These are phyloP conservation scores for Phytophthora fragariaefolia DNA, from an alignment of 352 stramenopile genomes.

Conservation along the genomic window DNA sequence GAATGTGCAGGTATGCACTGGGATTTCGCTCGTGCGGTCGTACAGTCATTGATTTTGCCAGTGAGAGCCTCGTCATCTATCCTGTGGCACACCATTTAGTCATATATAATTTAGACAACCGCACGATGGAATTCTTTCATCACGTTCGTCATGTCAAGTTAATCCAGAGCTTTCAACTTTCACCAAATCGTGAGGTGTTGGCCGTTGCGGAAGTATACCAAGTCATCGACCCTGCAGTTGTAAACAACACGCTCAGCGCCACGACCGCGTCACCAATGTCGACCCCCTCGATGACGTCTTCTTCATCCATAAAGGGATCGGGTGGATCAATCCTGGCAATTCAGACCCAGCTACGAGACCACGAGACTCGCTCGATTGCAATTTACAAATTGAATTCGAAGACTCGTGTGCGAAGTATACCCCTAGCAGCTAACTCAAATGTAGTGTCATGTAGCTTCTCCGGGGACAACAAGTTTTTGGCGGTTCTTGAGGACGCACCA, in stretches of 20 bases:
- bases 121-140: constrained; percentile 79
- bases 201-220: constrained; percentile 70
- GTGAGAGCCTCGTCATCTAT: constrained; percentile 66
- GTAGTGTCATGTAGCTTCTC: constrained; percentile 78
- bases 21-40: constrained; percentile 49
- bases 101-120: constrained; percentile 66
- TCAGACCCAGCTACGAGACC: constrained; percentile 34
- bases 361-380: constrained; percentile 55
- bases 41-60: constrained; percentile 63
- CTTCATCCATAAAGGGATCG: constrained; percentile 15
- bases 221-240: background rate
- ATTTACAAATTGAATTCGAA: constrained; percentile 70
- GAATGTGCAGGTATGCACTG: constrained; percentile 48
- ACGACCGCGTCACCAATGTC: constrained; percentile 6
- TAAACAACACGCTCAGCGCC: background rate
- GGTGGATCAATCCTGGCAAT: constrained; percentile 1
- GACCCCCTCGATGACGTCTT: background rate
- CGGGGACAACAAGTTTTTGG: constrained; percentile 79
- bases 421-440: constrained; percentile 56
- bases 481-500: constrained; percentile 72
- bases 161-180: constrained; percentile 75
- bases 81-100: constrained; percentile 69
- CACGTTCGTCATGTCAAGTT: constrained; percentile 54
- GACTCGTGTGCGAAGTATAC: constrained; percentile 51
- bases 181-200: constrained; percentile 71